Conservation (phyloP, 345 rosid genomes). For the Pistacia atlantica region DNA sequence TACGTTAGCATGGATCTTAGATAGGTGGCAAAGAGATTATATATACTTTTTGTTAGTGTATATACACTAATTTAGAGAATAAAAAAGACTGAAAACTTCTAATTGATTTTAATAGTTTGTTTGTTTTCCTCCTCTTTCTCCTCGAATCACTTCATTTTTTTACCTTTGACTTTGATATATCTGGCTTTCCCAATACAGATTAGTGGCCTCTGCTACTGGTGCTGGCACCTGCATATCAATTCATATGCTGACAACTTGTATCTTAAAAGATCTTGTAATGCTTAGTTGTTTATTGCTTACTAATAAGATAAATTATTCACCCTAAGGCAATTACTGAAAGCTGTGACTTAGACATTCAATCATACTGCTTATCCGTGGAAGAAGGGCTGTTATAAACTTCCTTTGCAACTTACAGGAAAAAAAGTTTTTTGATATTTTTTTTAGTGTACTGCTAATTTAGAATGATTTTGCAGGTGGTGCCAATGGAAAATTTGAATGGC, state of each 20-base stretch:
- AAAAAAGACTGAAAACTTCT: not conserved
- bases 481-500: conserved; percentile 92
- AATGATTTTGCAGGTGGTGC: conserved; percentile 62
- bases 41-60: not conserved
- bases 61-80: not conserved
- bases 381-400: not conserved
- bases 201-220: not conserved
- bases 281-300: too few relatives aligned
- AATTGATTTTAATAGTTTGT: not conserved
- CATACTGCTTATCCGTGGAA: too few relatives aligned
- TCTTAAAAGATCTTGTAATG: too few relatives aligned
- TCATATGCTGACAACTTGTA: too few relatives aligned
- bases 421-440: conserved; percentile 2
- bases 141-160: not conserved
- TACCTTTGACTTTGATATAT: not conserved
- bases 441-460: conserved; percentile 16
- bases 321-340: too few relatives aligned
- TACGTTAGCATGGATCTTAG: not conserved
- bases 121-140: not conserved
- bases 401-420: not conserved
- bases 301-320: too few relatives aligned
- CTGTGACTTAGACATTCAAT: too few relatives aligned
- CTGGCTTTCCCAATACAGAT: not conserved
- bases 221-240: too few relatives aligned
- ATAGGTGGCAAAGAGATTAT: not conserved